Conservation (phyloP, 1,284 basidiomycete species). For the Coniferiporia sulphurascens region DNA sequence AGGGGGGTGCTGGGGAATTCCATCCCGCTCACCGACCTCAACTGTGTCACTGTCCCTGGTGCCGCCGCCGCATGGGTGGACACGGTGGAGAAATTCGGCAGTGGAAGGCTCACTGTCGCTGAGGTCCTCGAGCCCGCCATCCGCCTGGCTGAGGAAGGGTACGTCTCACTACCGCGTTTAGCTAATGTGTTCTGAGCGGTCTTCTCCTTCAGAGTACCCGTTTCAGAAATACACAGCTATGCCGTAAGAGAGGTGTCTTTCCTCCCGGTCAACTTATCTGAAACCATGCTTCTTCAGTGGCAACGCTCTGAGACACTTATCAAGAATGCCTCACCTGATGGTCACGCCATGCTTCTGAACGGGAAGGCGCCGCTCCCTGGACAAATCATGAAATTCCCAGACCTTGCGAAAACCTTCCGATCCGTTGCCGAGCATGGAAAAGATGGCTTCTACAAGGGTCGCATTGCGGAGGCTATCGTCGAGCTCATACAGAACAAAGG, state of each 20-base stretch:
- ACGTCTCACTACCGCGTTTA: conserved; percentile 17
- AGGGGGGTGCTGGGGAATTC: conserved; percentile 64
- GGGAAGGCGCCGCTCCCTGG: conserved; percentile 76
- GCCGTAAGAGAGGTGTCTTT: conserved; percentile 36
- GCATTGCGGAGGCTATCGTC: conserved; percentile 86
- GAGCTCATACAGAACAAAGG: conserved; percentile 79
- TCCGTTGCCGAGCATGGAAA: conserved; percentile 78
- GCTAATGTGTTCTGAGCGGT: conserved; percentile 1
- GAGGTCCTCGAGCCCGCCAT: conserved; percentile 91
- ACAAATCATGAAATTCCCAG: conserved; percentile 73
- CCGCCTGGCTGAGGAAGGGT: conserved; percentile 83
- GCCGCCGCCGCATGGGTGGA: conserved; percentile 93
- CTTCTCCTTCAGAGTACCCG: conserved; percentile 51
- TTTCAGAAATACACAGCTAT: conserved; percentile 71
- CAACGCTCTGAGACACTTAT: conserved; percentile 69
- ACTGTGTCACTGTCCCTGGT: conserved; percentile 90
- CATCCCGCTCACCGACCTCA: conserved; percentile 74
- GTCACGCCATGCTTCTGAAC: conserved; percentile 79
- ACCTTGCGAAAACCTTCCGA: conserved; percentile 81
- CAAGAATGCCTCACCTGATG: conserved; percentile 78
- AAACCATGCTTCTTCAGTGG: conserved; percentile 48
- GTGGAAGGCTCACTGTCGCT: conserved; percentile 69
- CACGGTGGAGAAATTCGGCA: conserved; percentile 79
- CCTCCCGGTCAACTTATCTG: too few species aligned
- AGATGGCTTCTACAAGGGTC: conserved; percentile 89